Conservation (phyloP, 176 grass and related monocot species). For the Musa schizocarpa region DNA sequence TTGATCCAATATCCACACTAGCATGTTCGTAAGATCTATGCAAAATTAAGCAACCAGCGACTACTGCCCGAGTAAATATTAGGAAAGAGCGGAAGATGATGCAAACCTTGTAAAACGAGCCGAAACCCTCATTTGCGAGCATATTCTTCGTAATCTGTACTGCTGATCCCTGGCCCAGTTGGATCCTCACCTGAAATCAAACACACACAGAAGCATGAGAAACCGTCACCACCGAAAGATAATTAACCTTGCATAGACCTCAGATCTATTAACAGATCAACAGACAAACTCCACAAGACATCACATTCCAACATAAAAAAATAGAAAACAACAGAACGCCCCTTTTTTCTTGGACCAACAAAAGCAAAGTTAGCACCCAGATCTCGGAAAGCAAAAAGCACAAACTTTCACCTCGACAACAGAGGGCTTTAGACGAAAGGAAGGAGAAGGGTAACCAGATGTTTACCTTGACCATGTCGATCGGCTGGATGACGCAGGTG, state of each 20-base stretch:
- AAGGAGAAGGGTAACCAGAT: too few species aligned
- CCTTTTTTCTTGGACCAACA: too few species aligned
- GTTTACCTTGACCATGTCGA: slow-evolving; percentile 92
- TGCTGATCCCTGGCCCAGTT: slow-evolving; percentile 88
- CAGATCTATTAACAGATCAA: not conserved
- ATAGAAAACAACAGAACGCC: not conserved
- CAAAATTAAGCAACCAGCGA: too few species aligned
- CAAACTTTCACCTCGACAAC: too few species aligned
- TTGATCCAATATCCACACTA: too few species aligned
- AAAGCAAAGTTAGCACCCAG: too few species aligned
- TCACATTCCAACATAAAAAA: not conserved
- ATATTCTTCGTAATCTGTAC: slow-evolving; percentile 62
- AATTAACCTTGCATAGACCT: not conserved
- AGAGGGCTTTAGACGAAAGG: too few species aligned
- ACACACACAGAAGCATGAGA: not conserved
- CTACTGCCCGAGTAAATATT: too few species aligned
- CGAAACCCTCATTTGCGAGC: slow-evolving; percentile 65
- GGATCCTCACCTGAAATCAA: slow-evolving; percentile 76
- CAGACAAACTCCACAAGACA: not conserved
- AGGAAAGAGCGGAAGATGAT: not conserved
- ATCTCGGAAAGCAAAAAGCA: too few species aligned
- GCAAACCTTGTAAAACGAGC: slow-evolving; percentile 75
- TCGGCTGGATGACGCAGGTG: slow-evolving; percentile 89
- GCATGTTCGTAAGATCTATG: too few species aligned
- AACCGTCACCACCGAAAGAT: not conserved